Base-by-base conservation (phyloP, 805 yeast genomes). In the Suhomyces emberorum region DNA sequence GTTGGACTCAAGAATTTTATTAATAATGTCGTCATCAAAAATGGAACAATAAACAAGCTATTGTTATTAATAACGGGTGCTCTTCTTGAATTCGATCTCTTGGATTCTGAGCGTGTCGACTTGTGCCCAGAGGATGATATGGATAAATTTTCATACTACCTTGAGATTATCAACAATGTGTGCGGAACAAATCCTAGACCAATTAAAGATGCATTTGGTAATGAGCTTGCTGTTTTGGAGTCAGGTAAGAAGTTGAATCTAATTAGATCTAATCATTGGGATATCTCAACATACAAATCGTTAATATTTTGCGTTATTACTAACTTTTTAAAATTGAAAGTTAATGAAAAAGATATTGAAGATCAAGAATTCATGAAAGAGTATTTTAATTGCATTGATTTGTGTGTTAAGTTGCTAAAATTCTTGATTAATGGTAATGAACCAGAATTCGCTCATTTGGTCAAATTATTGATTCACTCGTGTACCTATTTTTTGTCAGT, bases 1-100 rank as follows among this genome's bases (percentile, higher is more conserved):
- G 48, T 72, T 4, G 52, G 65, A 7, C 71, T 74, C 1, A 58
- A 69, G 2, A 67, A 72, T 34, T 81, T 85, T 76, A 54, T 82
- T 3, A 48, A 60, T 19, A 58, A 63, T 2, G 57, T 67, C 5
- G 28, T 24, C 9, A 38, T 74, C 2, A 59, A 65, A 29, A 62
- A 71, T 18, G 88, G 88, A 0, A 68, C 81, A 0, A 59, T 80
- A 0, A 78, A 77, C 40, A 68, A 83, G 38, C 55, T 89, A 3
- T 74, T 86, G 42, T 77, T 78, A 40, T 57, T 87, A 29, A 61
- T 72, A 14, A 63, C 82, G 1, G 69, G 72, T n/a, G 76, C 83
- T 5, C 52, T 86, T 9, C 50, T 79, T 29, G 54, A 64, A 8
- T 63, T 61, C 39, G 41, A 63, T 53, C 49, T 64, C 47, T 18